These are phyloP conservation scores for Scleroderma citrinum DNA, from an alignment of 768 basidiomycete species.

Conservation along the genomic window DNA sequence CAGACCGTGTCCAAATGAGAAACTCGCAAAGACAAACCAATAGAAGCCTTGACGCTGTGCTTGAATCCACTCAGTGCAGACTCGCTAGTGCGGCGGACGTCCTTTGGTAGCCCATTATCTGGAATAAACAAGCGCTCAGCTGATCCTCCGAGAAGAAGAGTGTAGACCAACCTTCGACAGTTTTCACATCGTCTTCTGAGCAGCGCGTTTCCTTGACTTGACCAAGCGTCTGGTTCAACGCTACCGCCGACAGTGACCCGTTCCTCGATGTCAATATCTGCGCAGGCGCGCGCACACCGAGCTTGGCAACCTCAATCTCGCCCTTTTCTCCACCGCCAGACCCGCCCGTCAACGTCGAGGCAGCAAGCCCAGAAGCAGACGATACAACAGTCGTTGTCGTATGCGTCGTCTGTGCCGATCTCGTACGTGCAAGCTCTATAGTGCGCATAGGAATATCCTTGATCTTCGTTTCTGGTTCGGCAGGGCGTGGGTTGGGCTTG, in stretches of 20 bases:
- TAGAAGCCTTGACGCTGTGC: conserved; percentile 68
- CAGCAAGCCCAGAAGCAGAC: conserved; percentile 7
- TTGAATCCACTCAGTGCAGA: conserved; percentile 47
- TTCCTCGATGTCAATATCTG: conserved; percentile 22
- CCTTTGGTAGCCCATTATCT: conserved; percentile 22
- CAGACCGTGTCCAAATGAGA: neutral
- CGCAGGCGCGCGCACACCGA: conserved; percentile 24
- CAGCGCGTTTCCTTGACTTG: conserved; percentile 4
- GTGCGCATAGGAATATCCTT: neutral
- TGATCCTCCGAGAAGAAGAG: neutral
- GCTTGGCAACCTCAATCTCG: conserved; percentile 25
- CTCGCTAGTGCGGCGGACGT: conserved; percentile 24
- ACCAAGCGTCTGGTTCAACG: conserved; percentile 8
- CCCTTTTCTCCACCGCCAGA: conserved; percentile 17
- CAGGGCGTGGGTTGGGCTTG: neutral
- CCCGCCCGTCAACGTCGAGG: conserved; percentile 4
- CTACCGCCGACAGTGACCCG: conserved; percentile 16
- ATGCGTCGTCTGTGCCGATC: conserved; percentile 5
- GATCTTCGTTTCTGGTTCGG: neutral
- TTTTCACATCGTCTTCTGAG: conserved; percentile 8
- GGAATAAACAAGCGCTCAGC: conserved; percentile 1
- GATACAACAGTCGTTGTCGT: conserved; percentile 12
- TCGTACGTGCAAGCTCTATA: conserved; percentile 4
- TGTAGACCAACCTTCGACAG: neutral
- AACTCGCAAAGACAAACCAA: conserved; percentile 44